Conservation (phyloP, 148 eudicot species). For the Gaultheria prostrata region DNA sequence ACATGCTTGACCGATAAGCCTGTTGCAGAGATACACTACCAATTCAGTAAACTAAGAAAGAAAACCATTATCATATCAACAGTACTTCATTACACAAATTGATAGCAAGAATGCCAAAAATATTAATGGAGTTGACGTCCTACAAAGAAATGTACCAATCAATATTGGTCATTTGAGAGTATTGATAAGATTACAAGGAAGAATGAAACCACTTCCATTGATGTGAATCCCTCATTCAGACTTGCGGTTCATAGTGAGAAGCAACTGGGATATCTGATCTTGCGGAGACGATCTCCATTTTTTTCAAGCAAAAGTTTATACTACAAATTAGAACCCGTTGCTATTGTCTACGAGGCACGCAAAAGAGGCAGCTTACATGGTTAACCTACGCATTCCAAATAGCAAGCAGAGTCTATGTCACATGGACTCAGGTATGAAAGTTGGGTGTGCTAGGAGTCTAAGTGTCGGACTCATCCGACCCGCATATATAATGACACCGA, state of each 20-base stretch:
- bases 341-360: background rate
- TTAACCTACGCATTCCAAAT: background rate
- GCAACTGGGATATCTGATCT: background rate
- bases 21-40: constrained; percentile 34
- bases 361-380: background rate
- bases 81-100: background rate
- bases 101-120: background rate
- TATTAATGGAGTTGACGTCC: background rate
- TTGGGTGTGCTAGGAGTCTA: background rate
- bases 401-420: background rate
- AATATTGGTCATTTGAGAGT: background rate
- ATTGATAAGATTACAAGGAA: constrained; percentile 1
- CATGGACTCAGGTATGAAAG: background rate
- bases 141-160: background rate
- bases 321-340: background rate
- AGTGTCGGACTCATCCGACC: background rate
- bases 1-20: constrained; percentile 98
- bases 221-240: background rate
- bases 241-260: background rate
- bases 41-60: constrained; percentile 10
- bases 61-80: constrained; percentile 1
- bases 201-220: background rate
- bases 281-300: background rate
- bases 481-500: background rate
- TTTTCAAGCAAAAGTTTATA: background rate